Conservation (phyloP, 768 basidiomycete species). For the Russula vinacea region DNA sequence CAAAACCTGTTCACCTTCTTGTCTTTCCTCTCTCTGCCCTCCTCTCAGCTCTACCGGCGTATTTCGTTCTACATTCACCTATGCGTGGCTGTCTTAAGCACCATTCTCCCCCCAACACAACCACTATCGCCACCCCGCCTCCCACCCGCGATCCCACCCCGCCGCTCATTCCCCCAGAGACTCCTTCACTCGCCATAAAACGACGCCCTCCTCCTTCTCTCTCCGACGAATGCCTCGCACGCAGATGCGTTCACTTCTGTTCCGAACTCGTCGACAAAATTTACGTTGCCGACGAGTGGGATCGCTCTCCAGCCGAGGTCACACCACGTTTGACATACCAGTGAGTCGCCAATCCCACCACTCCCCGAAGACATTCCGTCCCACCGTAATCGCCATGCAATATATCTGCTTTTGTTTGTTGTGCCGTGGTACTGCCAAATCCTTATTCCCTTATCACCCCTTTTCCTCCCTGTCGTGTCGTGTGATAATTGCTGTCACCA, state of each 20-base stretch:
- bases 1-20: not conserved
- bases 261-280: conserved; percentile 55
- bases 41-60: not conserved
- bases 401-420: not conserved
- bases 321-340: conserved; percentile 60
- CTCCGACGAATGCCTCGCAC: conserved; percentile 19
- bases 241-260: conserved; percentile 65
- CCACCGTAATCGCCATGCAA: not conserved
- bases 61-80: not conserved
- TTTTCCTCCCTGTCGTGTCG: conserved; percentile 5
- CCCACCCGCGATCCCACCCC: conserved; percentile 26
- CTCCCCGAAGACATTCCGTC: not conserved
- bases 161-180: conserved; percentile 18
- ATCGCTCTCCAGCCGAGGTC: conserved; percentile 67
- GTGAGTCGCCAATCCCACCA: conserved; percentile 44
- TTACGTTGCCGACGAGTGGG: conserved; percentile 72
- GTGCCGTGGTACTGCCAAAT: not conserved
- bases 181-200: conserved; percentile 15
- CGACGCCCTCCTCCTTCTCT: conserved; percentile 6
- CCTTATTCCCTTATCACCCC: not conserved
- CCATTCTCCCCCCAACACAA: conserved; percentile 10
- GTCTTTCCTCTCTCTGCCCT: not conserved
- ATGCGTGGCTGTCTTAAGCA: conserved; percentile 30
- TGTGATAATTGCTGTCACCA: not conserved
- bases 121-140: conserved; percentile 23